These are phyloP conservation scores for Eucalyptus sp. DNA, from an alignment of 345 rosid genomes.

Conservation along the genomic window DNA sequence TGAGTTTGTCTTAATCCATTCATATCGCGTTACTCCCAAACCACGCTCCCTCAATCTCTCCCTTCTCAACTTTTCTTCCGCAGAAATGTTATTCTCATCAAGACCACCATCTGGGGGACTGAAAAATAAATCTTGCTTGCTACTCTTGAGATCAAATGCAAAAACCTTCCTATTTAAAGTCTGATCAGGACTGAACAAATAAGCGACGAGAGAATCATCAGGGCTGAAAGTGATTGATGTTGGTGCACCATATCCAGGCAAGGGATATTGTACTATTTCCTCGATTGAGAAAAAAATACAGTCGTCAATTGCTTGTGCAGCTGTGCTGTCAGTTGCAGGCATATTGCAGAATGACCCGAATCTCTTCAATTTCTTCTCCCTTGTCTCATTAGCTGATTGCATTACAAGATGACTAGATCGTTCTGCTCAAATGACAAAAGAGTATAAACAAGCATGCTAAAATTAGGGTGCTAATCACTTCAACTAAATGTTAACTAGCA, in stretches of 20 bases:
- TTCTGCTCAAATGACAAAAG: not conserved
- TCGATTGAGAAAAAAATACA: slow-evolving; percentile 46
- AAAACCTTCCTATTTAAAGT: slow-evolving; percentile 63
- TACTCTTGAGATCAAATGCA: slow-evolving; percentile 43
- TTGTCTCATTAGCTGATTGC: slow-evolving; percentile 39
- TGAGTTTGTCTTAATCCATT: slow-evolving; percentile 72
- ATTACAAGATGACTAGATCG: slow-evolving; percentile 23
- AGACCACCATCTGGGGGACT: slow-evolving; percentile 89
- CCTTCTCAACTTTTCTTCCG: slow-evolving; percentile 85
- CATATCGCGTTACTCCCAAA: slow-evolving; percentile 84
- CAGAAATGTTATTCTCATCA: slow-evolving; percentile 76
- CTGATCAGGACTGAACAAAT: slow-evolving; percentile 69
- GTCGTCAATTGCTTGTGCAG: slow-evolving; percentile 22
- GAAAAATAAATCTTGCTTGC: slow-evolving; percentile 53
- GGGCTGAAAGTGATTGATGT: slow-evolving; percentile 77
- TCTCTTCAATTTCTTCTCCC: slow-evolving; percentile 38
- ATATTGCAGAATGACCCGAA: slow-evolving; percentile 26
- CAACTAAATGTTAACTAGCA: not conserved
- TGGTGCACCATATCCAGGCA: slow-evolving; percentile 84
- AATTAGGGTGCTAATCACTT: not conserved
- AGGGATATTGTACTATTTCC: slow-evolving; percentile 80
- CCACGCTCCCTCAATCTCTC: slow-evolving; percentile 92
- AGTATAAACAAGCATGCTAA: not conserved
- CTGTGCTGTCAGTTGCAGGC: slow-evolving; percentile 36
- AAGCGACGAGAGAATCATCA: slow-evolving; percentile 56